Base-by-base conservation (phyloP, 768 basidiomycete species). In the Mrakia hoshinonis region DNA sequence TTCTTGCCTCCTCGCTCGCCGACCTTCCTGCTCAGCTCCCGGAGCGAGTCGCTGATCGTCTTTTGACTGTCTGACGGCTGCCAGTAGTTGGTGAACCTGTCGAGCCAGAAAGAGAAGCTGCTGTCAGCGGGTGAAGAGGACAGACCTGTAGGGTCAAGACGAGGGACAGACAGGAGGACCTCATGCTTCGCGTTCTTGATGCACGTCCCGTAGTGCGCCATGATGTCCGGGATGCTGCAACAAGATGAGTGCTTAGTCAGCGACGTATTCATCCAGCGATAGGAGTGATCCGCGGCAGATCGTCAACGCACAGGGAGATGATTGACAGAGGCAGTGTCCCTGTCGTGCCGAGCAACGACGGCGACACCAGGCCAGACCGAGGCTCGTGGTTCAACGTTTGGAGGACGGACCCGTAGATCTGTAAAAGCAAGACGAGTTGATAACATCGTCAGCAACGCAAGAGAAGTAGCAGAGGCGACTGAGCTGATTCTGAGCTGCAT, bases 371-470 rank as follows among this genome's bases (percentile, higher is more conserved):
- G 12, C 85, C 85, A 1, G 83, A 82, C 73, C 85, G 80, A 0
- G 85, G 85, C 73, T 86, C 82, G 68, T 78, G 77, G 29, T 87
- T 83, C 1, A 89, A 80, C 2, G 83, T 83, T n/a, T 82, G 81
- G 24, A 89, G 79, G n/a, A 85, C 83, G 63, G 87, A 85, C 48
- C 82, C 79, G 73, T 87, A 89, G 66, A 89, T 84, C 86, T 87
- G 67, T 43, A 4, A 26, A 4, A 24, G 43, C 36, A 48, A 18
- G 26, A 24, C 15, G 43, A n/a, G n/a, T n/a, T n/a, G n/a, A n/a
- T n/a, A n/a, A n/a, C n/a, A n/a, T n/a, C n/a, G n/a, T n/a, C n/a
- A n/a, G n/a, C n/a, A n/a, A n/a, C n/a, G n/a, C n/a, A n/a, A n/a
- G n/a, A n/a, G n/a, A n/a, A n/a, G n/a, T n/a, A n/a, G n/a, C n/a